Evolutionary conservation across 805 yeast genomes (phyloP), one percentile per base, ranked within the genome.

Genomic region (Cyberlindnera saturnus): DNA sequence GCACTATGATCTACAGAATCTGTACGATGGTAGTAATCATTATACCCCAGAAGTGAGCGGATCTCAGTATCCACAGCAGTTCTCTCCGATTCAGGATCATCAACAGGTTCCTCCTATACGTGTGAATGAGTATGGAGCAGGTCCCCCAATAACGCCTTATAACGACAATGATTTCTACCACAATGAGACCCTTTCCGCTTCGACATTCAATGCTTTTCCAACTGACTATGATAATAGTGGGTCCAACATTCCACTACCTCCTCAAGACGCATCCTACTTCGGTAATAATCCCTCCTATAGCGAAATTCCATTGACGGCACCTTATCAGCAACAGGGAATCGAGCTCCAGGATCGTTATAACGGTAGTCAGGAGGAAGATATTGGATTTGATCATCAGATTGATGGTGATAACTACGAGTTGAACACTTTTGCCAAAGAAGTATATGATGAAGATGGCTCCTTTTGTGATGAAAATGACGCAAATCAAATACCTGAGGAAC

Each of bases 401-500:
- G 48, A 44, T 15, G 60, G 60, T 40, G 60, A 57, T 36, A 53
- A 55, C 33, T 57, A 57, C 34, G 60, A 56, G 32, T 31, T 57
- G 19, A 57, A 57, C 33, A 54, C 60, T 2, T 54, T 55, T 40
- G 50, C 50, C 8, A 38, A 39, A 18, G 56, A 49, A 19, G 37
- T 38, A 14, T 44, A 39, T 31, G 49, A 42, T 29, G 46, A 23
- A 5, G 38, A 42, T 38, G 49, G 41, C 33, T 31, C 45, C 5
- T 51, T 48, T 32, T 58, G 49, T 16, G 71, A 75, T 5, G 71
- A 73, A 41, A 75, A 70, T 49, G 67, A 68, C 46, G 68, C 67
- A 70, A 64, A 66, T 39, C 55, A 58, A 61, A 43, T 60, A 11
- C 63, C 59, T n/a, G 47, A 47, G 28, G 55, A 82, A 51, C 75